These are phyloP conservation scores for Fusarium sp. DNA, from an alignment of 2,329 filamentous ascomycete genomes.

Conservation along the genomic window DNA sequence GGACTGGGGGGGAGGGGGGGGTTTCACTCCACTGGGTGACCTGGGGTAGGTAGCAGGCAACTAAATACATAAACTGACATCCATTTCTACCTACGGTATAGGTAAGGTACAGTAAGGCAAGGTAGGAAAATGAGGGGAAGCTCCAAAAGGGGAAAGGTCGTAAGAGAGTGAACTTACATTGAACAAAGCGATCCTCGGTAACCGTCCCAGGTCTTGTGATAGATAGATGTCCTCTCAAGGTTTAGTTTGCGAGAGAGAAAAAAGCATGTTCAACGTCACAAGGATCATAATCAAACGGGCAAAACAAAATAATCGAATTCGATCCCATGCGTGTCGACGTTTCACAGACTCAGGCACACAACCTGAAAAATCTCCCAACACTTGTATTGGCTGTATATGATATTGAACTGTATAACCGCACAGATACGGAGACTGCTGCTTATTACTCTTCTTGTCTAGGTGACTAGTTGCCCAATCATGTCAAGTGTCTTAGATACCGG, in stretches of 20 bases:
- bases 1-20: neutral
- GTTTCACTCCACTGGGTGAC: neutral
- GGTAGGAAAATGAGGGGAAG: conserved; percentile 26
- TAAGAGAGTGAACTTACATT: neutral
- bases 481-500: neutral
- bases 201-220: conserved; percentile 24
- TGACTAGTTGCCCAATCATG: conserved; percentile 16
- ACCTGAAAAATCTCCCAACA: neutral
- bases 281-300: conserved; percentile 1
- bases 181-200: conserved; percentile 16
- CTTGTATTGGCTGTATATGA: neutral
- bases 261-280: neutral
- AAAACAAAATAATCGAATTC: conserved; percentile 3
- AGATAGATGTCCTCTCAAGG: conserved; percentile 1
- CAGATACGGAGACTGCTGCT: neutral
- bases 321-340: neutral
- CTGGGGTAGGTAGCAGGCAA: neutral
- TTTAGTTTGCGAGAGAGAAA: conserved; percentile 25
- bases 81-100: neutral
- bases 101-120: neutral
- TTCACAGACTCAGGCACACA: conserved; percentile 3
- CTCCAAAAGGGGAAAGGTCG: conserved; percentile 27
- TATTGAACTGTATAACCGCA: neutral
- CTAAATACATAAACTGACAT: neutral
- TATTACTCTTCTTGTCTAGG: neutral